Evolutionary conservation across 1,284 basidiomycete species (phyloP).

Genomic region (Ganoderma boninense): DNA sequence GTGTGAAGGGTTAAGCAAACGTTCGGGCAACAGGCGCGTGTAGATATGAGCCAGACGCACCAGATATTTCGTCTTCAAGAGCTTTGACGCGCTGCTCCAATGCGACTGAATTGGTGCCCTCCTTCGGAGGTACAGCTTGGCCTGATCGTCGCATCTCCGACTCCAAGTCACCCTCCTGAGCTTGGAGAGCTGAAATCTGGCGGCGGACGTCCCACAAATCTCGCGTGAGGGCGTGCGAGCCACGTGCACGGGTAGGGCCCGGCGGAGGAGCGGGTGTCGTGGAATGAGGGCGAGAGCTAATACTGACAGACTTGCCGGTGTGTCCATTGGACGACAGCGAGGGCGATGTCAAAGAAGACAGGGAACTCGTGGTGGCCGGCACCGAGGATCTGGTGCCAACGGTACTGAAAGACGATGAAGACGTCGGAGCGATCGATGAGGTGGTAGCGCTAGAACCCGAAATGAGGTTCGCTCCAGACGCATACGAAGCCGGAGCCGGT

Average conservation of each 20-base stretch:
- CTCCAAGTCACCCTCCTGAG: constrained; percentile 42
- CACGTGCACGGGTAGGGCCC: constrained; percentile 6
- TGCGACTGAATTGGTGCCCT: constrained; percentile 19
- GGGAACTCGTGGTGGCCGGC: background rate
- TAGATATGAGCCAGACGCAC: constrained; percentile 18
- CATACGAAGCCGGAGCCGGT: background rate
- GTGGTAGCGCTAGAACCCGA: constrained; percentile 1
- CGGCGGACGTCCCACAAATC: constrained; percentile 47
- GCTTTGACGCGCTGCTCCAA: constrained; percentile 21
- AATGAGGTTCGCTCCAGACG: constrained; percentile 3
- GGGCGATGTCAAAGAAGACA: background rate
- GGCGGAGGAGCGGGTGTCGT: constrained; percentile 7
- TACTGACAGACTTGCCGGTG: background rate
- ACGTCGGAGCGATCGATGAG: background rate
- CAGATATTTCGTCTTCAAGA: constrained; percentile 27
- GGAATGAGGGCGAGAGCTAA: constrained; percentile 7
- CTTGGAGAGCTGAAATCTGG: constrained; percentile 44
- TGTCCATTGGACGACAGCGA: background rate
- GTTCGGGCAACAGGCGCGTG: background rate
- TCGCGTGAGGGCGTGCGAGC: constrained; percentile 31
- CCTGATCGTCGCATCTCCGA: constrained; percentile 38
- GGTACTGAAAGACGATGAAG: constrained; percentile 1
- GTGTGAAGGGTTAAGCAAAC: constrained; percentile 1
- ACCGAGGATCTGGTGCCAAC: constrained; percentile 4
- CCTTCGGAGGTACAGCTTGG: constrained; percentile 27